Evolutionary conservation across 306 rosid genomes (phyloP).

Genomic region (Leucaena leucocephala): DNA sequence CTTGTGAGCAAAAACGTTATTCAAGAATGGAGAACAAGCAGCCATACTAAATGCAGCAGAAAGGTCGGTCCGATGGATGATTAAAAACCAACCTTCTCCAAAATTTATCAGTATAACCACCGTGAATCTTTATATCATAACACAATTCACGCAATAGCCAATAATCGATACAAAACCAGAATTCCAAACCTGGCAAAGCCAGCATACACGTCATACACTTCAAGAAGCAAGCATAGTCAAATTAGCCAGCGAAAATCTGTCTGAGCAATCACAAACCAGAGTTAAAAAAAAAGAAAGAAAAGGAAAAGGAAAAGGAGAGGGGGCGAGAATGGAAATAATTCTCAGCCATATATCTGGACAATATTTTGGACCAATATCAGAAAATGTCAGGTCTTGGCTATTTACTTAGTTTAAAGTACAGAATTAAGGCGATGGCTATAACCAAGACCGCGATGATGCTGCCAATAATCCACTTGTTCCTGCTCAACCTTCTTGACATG

Average conservation of each 20-base stretch:
- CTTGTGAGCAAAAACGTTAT: not conserved
- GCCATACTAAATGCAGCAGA: not conserved
- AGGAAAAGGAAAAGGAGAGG: too few species aligned
- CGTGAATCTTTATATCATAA: slow-evolving; percentile 21
- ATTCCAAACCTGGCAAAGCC: slow-evolving; percentile 37
- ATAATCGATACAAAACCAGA: slow-evolving; percentile 19
- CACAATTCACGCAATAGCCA: slow-evolving; percentile 21
- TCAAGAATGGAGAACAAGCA: not conserved
- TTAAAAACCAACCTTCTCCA: slow-evolving; percentile 28
- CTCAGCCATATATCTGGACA: slow-evolving; percentile 21
- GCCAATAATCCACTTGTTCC: slow-evolving; percentile 81
- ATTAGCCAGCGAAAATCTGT: slow-evolving; percentile 41
- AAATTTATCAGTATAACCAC: slow-evolving; percentile 31
- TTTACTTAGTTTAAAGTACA: slow-evolving; percentile 80
- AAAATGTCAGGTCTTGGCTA: slow-evolving; percentile 36
- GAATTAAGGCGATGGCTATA: slow-evolving; percentile 62
- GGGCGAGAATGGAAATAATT: slow-evolving; percentile 16
- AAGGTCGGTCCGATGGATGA: not conserved
- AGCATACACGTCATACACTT: slow-evolving; percentile 30
- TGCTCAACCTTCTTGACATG: slow-evolving; percentile 83
- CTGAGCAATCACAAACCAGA: slow-evolving; percentile 54
- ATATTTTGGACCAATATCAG: slow-evolving; percentile 41
- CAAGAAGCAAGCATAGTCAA: slow-evolving; percentile 30
- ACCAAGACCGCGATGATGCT: slow-evolving; percentile 61
- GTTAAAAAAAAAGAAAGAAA: not conserved